Evolutionary conservation across 2,329 filamentous ascomycete species (phyloP).

Genomic region (Leptographium radiaticola): DNA sequence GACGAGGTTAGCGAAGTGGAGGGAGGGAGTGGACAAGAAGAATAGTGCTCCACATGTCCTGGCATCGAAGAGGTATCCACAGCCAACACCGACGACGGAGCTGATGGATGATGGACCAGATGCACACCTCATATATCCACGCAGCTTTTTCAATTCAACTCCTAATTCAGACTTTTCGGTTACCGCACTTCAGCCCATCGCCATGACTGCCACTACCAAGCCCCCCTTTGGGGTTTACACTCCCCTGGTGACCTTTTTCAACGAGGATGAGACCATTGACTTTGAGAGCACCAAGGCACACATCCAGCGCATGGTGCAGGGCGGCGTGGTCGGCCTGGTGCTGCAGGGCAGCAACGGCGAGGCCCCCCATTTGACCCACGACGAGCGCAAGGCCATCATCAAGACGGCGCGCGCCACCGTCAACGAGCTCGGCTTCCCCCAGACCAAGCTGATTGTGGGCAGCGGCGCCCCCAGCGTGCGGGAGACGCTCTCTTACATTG

Average conservation of each 20-base stretch:
- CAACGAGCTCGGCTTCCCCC: slow-evolving; percentile 38
- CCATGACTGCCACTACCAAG: not conserved
- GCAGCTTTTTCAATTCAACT: not conserved
- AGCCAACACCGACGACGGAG: not conserved
- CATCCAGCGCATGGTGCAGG: slow-evolving; percentile 42
- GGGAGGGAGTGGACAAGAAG: not conserved
- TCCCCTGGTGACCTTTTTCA: slow-evolving; percentile 44
- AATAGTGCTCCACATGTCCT: not conserved
- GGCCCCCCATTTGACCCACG: slow-evolving; percentile 48
- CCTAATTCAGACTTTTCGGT: not conserved
- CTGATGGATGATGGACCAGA: not conserved
- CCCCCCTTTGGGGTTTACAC: slow-evolving; percentile 31
- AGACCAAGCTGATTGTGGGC: slow-evolving; percentile 53
- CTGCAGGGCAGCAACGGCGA: slow-evolving; percentile 56
- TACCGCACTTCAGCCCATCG: not conserved
- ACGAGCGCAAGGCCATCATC: slow-evolving; percentile 45
- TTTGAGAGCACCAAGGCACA: slow-evolving; percentile 32
- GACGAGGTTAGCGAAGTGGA: not conserved
- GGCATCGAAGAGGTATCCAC: no score
- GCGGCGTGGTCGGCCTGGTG: slow-evolving; percentile 47
- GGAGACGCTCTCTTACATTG: slow-evolving; percentile 51
- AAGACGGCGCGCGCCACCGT: slow-evolving; percentile 35
- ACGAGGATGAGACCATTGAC: slow-evolving; percentile 36
- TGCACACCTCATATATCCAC: not conserved
- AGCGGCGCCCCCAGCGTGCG: slow-evolving; percentile 52